phyloP scores from a whole-genome alignment of 2,329 filamentous ascomycete genomes.

The Paraconiothyrium sp. region DNA sequence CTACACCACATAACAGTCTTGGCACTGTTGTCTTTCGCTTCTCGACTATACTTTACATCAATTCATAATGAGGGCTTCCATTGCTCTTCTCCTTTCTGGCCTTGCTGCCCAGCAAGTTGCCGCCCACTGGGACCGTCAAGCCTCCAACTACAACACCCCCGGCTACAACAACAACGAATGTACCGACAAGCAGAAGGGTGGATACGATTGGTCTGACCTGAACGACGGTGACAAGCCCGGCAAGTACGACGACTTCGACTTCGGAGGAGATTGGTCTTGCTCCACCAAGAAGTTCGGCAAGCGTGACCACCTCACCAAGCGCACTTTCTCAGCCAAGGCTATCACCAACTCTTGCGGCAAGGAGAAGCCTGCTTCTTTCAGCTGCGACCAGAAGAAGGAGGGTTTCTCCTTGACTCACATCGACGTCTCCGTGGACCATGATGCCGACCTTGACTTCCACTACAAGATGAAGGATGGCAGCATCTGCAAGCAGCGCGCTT shows the following conservation, averaged over 20 bases:
- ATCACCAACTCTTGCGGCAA: conserved; percentile 58
- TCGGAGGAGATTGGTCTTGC: conserved; percentile 73
- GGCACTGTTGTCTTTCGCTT: conserved; percentile 29
- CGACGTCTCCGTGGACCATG: conserved; percentile 76
- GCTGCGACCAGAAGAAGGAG: conserved; percentile 60
- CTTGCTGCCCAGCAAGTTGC: conserved; percentile 57
- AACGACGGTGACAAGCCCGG: conserved; percentile 51
- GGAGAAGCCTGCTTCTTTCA: conserved; percentile 70
- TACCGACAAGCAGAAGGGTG: conserved; percentile 71
- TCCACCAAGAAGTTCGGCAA: conserved; percentile 67
- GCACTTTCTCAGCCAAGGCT: conserved; percentile 54
- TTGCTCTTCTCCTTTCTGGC: conserved; percentile 58
- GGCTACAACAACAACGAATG: conserved; percentile 81
- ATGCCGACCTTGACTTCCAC: conserved; percentile 83
- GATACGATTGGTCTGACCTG: conserved; percentile 78
- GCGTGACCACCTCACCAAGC: conserved; percentile 64
- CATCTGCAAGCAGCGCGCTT: conserved; percentile 78
- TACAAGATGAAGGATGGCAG: conserved; percentile 87
- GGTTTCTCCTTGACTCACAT: conserved; percentile 81
- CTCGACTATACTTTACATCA: conserved; percentile 27
- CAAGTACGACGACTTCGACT: conserved; percentile 72
- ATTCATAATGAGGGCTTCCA: conserved; percentile 55
- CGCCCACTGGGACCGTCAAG: conserved; percentile 61
- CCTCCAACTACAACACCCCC: conserved; percentile 71
- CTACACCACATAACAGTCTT: conserved; percentile 26